Base-by-base conservation (phyloP, 2,329 filamentous ascomycete species). In the Exophiala dermatitidis region DNA sequence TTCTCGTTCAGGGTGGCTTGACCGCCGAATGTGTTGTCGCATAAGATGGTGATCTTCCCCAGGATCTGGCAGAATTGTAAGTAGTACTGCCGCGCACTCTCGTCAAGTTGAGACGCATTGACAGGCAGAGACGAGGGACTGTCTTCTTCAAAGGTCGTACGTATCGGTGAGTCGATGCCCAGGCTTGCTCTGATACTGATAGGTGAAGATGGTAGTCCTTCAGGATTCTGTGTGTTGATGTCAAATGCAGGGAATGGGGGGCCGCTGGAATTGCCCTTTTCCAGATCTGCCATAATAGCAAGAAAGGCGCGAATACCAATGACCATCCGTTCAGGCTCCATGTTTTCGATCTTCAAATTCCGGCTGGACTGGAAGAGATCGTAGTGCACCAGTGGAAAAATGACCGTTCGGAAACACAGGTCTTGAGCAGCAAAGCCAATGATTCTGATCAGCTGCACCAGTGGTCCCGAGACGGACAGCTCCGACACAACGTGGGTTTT, bases 261-360 rank as follows among this genome's bases (percentile, higher is more conserved):
- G 28, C 79, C 79, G 8, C 84, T 80, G 58, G 83, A 79, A 46
- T 90, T 85, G 29, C 85, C 85, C 59, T 86, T 91, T 68, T 98
- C 93, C 29, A 97, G 75, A 67, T 98, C 93, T 0, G 86, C 81
- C 82, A 98, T 91, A 61, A 97, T 89, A 32, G 86, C 88, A 30
- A 98, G 77, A 67, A 97, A 98, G 2, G 93, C 88, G 58, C 90
- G 82, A 58, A 98, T 98, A 2, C 90, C 93, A 62, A 98, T 87
- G n/a, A 97, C 91, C 72, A 96, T 95, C 63, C 88, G 86, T 66
- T 98, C 94, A 0, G 94, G 93, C 58, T 98, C 93, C 57, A 98
- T 78, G 65, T 94, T 88, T 65, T 97, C 93, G 30, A 96, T 86
- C 65, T 83, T 90, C 40, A 93, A 73, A 42, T 95, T 88, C 63